Evolutionary conservation across 75 land plant species (phyloP), one percentile per base, ranked within the genome.

Genomic region (Isoetes taiwanensis): DNA sequence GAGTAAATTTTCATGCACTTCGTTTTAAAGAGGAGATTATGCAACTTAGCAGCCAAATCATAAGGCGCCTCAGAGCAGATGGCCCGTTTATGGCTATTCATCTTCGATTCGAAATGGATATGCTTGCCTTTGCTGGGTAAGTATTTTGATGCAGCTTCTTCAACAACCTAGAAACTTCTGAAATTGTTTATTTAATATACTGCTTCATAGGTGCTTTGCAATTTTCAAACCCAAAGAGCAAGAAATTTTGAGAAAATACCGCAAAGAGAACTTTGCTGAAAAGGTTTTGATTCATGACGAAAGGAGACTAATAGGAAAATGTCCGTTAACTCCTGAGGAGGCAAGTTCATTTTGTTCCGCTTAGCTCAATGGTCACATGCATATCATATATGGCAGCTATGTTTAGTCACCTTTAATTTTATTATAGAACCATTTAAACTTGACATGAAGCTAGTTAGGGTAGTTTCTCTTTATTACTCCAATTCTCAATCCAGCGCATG

Each of bases 101-200:
- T 64, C 97, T 90, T 59, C 91, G 97, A 14, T 90, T 90, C 64
- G 93, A 90, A 71, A 80, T 90, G 84, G 97, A 86, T 55, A 90
- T 90, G 96, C 84, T 90, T 58, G 84, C 94, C 34, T 90, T 90
- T 80, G 97, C 94, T 55, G 94, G 97, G 96, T 89, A 77, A 50
- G 76, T 34, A 16, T 0, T 52, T 62, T 16, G 37, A 35, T 30
- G 59, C 24, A 38, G 65, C 60, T 54, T 2, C 60, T 24, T 23
- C 23, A 54, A 28, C 24, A 43, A 2, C 48, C 3, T 2, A 3
- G 5, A 20, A 43, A 43, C 24, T 3, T 43, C 2, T 4, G 8
- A 43, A 43, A 43, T 5, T 43, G 48, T 20, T 3, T 25, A 43
- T 37, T 37, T 9, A 9, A 9, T 9, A 14, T 37, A 9, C 14